Conservation (phyloP, 495 filamentous ascomycete species). For the Xylaria bambusicola region DNA sequence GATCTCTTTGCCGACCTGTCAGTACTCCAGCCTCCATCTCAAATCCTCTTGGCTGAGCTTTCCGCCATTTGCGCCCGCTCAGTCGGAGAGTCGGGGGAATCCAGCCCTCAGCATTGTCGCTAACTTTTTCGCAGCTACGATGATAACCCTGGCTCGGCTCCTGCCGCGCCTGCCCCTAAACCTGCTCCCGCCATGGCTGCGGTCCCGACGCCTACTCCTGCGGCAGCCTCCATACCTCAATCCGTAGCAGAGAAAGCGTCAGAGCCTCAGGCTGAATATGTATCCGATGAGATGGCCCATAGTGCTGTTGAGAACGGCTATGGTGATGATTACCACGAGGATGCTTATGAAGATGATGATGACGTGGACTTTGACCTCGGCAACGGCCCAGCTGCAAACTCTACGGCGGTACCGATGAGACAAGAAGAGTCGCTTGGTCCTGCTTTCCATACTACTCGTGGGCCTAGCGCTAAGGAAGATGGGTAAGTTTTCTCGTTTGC, state of each 20-base stretch:
- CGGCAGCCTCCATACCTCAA: conserved; percentile 14
- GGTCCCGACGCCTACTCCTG: conserved; percentile 23
- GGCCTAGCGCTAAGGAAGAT: conserved; percentile 90
- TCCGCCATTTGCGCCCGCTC: not conserved
- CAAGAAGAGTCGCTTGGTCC: conserved; percentile 30
- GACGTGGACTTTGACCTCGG: conserved; percentile 61
- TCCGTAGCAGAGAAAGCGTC: conserved; percentile 21
- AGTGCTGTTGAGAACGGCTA: conserved; percentile 49
- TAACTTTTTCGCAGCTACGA: conserved; percentile 66
- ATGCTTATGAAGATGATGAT: conserved; percentile 60
- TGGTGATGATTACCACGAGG: conserved; percentile 59
- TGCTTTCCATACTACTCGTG: conserved; percentile 38
- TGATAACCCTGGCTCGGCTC: conserved; percentile 64
- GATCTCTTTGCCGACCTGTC: conserved; percentile 99
- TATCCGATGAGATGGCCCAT: conserved; percentile 20
- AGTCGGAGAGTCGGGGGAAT: not conserved
- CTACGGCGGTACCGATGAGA: conserved; percentile 37
- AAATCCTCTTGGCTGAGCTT: not conserved
- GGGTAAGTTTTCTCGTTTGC: conserved; percentile 73
- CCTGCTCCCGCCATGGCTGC: conserved; percentile 37
- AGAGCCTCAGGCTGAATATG: conserved; percentile 22
- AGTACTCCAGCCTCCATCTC: conserved; percentile 36
- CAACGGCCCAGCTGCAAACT: conserved; percentile 39
- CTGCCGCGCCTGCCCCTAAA: conserved; percentile 35
- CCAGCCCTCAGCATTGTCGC: not conserved